Evolutionary conservation across 1,139 yeast genomes (phyloP), one percentile per base, ranked within the genome.

Genomic region (Suhomyces bolitotheri): DNA sequence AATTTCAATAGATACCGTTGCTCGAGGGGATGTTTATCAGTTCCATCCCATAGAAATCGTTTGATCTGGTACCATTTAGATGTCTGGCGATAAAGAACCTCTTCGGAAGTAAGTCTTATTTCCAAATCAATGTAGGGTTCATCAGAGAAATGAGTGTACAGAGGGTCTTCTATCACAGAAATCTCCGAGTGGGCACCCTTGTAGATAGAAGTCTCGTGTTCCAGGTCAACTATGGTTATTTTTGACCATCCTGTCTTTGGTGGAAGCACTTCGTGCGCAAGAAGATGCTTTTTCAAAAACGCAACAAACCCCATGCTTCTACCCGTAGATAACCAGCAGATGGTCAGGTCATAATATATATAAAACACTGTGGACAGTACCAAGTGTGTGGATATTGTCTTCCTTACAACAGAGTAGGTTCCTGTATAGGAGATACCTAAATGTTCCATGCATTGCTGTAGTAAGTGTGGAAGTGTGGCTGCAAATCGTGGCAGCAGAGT

Each of bases 41-140:
- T 51, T 3, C 76, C 70, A 48, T 76, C 80, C 69, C 81, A 71
- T 25, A 77, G 44, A 31, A 67, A 66, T 16, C 43, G 46, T 34
- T 50, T 58, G 16, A 66, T 23, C 29, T 53, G 56, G 40, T 51
- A 67, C 53, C 55, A 47, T 19, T 30, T 31, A 3, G 60, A 47
- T 1, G 46, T 53, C 19, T 52, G 36, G 27, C 67, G 46, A 32
- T 51, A 45, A 3, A 37, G 46, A 4, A 52, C 20, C 36, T 61
- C 62, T 36, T 65, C 71, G 1, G 58, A 55, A 2, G 66, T 51
- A 20, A 64, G 46, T 16, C 57, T 38, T 7, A 51, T 34, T 2
- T 51, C 21, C 20, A 66, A 40, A 19, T 38, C 41, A n/a, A 38
- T 38, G 28, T 35, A 38, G n/a, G 37, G 37, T 8, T 23, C 25